A percentile compares a stretch with the other conserved stretches of the same genome.
Evolutionary conservation across 257 asterid species (phyloP).

Genomic region (Lantana camara): DNA sequence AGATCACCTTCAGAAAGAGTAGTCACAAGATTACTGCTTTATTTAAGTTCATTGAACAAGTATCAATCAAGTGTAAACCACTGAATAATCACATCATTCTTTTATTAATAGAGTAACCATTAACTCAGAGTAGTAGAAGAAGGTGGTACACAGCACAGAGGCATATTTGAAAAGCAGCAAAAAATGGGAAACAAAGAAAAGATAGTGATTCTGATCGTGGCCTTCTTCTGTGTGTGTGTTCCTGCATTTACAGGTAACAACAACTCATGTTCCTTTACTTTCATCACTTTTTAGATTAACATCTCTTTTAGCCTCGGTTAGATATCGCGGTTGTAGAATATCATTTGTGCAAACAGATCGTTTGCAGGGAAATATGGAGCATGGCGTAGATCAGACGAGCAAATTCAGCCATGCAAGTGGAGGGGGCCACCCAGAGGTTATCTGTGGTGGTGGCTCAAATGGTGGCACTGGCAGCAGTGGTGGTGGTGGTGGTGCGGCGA

Average conservation of each 20-base stretch:
- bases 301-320: too few relatives aligned
- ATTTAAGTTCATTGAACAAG: slow-evolving; percentile 1
- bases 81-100: too few relatives aligned
- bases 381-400: background rate
- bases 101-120: too few relatives aligned
- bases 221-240: slow-evolving; percentile 7
- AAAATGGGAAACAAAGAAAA: slow-evolving; percentile 16
- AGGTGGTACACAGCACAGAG: background rate
- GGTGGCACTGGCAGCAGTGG: background rate
- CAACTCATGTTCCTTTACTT: too few relatives aligned
- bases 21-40: background rate
- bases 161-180: background rate
- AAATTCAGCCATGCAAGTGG: slow-evolving; percentile 12
- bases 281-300: too few relatives aligned
- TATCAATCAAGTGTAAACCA: background rate
- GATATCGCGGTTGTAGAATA: too few relatives aligned
- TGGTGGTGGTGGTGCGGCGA: background rate
- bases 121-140: background rate
- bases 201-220: slow-evolving; percentile 4
- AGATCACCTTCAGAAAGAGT: background rate
- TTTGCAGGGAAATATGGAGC: background rate
- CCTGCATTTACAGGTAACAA: slow-evolving; percentile 20
- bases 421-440: background rate
- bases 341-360: background rate
- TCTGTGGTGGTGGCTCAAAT: background rate